Evolutionary conservation across 495 filamentous ascomycete genomes (phyloP), one percentile per base, ranked within the genome.

Genomic region (Aspergillus incahuasiensis): DNA sequence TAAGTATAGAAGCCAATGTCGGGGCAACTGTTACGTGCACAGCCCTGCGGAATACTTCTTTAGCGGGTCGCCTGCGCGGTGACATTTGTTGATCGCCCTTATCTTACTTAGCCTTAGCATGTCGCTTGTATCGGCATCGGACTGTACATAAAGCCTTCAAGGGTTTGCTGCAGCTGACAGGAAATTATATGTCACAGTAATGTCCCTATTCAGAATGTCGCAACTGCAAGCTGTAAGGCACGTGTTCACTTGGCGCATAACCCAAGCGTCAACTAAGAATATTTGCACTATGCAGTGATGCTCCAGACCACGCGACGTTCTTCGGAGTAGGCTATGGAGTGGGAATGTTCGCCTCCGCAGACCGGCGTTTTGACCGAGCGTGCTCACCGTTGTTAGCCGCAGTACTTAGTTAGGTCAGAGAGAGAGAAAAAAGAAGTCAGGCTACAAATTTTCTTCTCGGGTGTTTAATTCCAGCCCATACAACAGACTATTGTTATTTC

Each of bases 301-400:
- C 1, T 25, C 43, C 12, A 6, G 46, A 21, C 38, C 46, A 49
- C 46, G 46, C 46, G 46, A 49, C 25, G 16, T 18, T 28, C 25
- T 28, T 4, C 25, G 25, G 3, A 28, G 25, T 28, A 3, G 3
- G 13, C 6, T 15, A 35, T 11, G 32, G 32, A 35, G 32, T 35
- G 22, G 30, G 0, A 7, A 34, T 44, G 15, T 48, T 48, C 45
- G 45, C 35, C 43, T 55, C 53, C 45, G 44, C 47, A 5, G 28
- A 52, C 48, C 55, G 55, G 55, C 30, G 53, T 41, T 24, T 8
- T 32, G 44, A 11, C 53, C 53, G 53, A 55, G 13, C 21, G 8
- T 24, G 11, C 20, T 45, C 21, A 35, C 2, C 12, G 13, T 45
- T 44, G 7, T 38, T 15, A 44, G 41, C 41, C 19, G 3, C 41